A percentile compares a stretch with the other conserved stretches of the same genome.
Conservation (phyloP, 2,329 filamentous ascomycete species). For the Talaromyces verruculosus region DNA sequence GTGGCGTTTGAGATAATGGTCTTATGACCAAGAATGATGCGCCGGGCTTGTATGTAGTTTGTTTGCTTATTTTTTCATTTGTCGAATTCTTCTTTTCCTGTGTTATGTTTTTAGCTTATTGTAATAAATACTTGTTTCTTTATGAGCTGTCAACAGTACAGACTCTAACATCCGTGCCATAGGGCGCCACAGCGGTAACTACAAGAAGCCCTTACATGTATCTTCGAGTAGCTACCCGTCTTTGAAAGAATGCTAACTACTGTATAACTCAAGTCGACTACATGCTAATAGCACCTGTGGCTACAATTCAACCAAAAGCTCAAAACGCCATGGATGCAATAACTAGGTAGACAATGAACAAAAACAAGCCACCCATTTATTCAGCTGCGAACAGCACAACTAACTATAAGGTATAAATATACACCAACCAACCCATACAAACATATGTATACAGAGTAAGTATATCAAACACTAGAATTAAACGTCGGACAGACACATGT, state of each 20-base stretch:
- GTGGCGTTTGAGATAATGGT: slow-evolving; percentile 1
- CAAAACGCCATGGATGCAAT: not conserved
- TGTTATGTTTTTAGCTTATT: slow-evolving; percentile 4
- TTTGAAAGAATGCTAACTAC: too few relatives aligned
- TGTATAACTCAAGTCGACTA: not conserved
- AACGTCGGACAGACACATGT: slow-evolving; percentile 8
- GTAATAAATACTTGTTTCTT: not conserved
- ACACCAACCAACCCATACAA: not conserved
- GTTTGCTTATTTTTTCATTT: not conserved
- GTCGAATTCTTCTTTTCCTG: not conserved
- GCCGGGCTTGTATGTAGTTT: not conserved
- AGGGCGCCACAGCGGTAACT: too few relatives aligned
- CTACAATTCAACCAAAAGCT: not conserved
- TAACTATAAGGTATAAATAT: not conserved
- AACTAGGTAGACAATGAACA: not conserved
- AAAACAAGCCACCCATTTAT: not conserved
- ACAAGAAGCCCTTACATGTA: too few relatives aligned
- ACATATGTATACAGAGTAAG: not conserved
- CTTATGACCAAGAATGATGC: not conserved
- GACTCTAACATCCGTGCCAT: too few relatives aligned
- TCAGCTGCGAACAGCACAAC: not conserved
- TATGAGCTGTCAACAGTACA: not conserved
- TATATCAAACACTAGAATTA: slow-evolving; percentile 14
- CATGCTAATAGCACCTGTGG: not conserved
- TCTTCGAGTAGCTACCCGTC: too few relatives aligned